These are phyloP conservation scores for Ustilago hordei DNA, from an alignment of 1,284 basidiomycete genomes.

Conservation along the genomic window DNA sequence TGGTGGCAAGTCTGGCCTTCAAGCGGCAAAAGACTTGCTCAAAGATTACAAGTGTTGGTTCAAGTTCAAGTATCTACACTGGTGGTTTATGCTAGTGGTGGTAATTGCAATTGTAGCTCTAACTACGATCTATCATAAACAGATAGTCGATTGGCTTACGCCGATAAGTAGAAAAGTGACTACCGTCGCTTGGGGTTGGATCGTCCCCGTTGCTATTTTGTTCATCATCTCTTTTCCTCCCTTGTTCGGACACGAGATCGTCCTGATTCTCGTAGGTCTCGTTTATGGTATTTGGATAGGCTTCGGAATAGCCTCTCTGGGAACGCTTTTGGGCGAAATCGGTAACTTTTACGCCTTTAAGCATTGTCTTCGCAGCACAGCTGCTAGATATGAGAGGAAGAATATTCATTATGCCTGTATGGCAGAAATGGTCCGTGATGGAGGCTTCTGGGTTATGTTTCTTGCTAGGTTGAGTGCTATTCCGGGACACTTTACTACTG, in stretches of 20 bases:
- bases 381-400: conserved; percentile 78
- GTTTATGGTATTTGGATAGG: conserved; percentile 71
- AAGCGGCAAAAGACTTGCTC: conserved; percentile 31
- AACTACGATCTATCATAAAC: conserved; percentile 76
- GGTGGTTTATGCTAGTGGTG: conserved; percentile 70
- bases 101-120: conserved; percentile 74
- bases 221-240: conserved; percentile 74
- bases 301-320: conserved; percentile 60
- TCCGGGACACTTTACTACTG: conserved; percentile 76
- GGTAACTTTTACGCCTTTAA: conserved; percentile 74
- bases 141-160: conserved; percentile 78
- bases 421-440: conserved; percentile 80
- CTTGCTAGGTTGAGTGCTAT: conserved; percentile 63
- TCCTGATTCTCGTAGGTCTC: conserved; percentile 80
- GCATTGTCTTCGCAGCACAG: conserved; percentile 75
- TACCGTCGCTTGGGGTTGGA: conserved; percentile 76
- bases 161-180: conserved; percentile 78
- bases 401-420: conserved; percentile 82
- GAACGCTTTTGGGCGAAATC: conserved; percentile 63
- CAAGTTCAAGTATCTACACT: conserved; percentile 70
- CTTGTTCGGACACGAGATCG: conserved; percentile 82
- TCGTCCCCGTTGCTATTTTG: conserved; percentile 83
- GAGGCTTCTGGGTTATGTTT: conserved; percentile 75
- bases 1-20: conserved; percentile 40
- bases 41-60: conserved; percentile 56